Evolutionary conservation across 768 basidiomycete species (phyloP).

Genomic region (Auricularia cornea): DNA sequence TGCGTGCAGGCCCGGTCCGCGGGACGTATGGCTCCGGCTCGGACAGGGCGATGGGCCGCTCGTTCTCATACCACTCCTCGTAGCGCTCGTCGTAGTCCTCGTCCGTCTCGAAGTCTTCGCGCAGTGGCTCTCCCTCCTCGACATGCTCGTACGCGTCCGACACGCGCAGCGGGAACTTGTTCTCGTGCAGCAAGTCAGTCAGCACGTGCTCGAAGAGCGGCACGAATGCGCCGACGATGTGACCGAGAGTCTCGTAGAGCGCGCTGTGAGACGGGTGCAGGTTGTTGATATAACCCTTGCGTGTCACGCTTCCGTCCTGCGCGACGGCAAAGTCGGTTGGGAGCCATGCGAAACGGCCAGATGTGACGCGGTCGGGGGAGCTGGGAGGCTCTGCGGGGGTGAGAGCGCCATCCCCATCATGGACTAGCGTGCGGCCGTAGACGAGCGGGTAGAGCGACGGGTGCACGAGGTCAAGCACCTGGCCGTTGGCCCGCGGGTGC

Average conservation of each 20-base stretch:
- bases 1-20: too few relatives aligned
- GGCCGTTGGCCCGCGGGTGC: conserved; percentile 19
- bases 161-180: conserved; percentile 29
- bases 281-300: conserved; percentile 47
- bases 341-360: conserved; percentile 21
- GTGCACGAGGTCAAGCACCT: conserved; percentile 22
- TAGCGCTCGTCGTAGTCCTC: conserved; percentile 42
- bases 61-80: conserved; percentile 19
- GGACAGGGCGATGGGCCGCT: too few relatives aligned
- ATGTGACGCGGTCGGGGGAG: not conserved
- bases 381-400: too few relatives aligned
- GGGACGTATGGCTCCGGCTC: too few relatives aligned
- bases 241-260: conserved; percentile 28
- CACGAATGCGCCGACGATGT: conserved; percentile 28
- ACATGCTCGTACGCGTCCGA: too few relatives aligned
- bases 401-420: not conserved
- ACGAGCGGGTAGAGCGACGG: conserved; percentile 18
- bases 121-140: not conserved
- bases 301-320: conserved; percentile 12
- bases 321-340: conserved; percentile 37
- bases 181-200: conserved; percentile 43
- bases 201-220: conserved; percentile 46
- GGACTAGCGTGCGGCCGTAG: conserved; percentile 17
- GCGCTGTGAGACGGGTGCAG: conserved; percentile 28
- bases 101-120: conserved; percentile 24